Evolutionary conservation across 1,284 basidiomycete genomes (phyloP).

Genomic region (Athelia psychrophila): DNA sequence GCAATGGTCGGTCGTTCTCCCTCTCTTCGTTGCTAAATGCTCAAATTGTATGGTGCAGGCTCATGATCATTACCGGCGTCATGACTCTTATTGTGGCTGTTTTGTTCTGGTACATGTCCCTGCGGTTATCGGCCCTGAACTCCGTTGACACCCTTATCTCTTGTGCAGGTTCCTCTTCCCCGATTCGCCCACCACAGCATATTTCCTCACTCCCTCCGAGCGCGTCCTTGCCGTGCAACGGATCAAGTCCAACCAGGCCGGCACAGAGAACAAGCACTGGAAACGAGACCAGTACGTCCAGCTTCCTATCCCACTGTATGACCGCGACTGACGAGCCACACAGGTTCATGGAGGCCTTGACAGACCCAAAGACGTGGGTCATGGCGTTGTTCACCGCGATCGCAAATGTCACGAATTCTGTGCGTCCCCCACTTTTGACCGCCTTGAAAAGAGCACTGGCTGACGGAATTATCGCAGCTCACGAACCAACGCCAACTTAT

Average conservation of each 20-base stretch:
- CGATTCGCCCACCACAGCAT: slow-evolving; percentile 69
- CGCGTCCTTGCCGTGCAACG: slow-evolving; percentile 63
- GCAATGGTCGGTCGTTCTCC: slow-evolving; percentile 41
- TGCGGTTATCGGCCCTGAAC: not conserved
- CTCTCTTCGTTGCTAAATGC: not conserved
- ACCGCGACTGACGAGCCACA: not conserved
- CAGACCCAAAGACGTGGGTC: slow-evolving; percentile 73
- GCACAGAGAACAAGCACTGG: slow-evolving; percentile 77
- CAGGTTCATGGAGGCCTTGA: slow-evolving; percentile 69
- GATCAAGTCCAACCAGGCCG: slow-evolving; percentile 67
- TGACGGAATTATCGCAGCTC: slow-evolving; percentile 38
- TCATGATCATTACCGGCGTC: slow-evolving; percentile 59
- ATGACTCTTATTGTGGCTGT: slow-evolving; percentile 61
- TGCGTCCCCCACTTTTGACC: slow-evolving; percentile 21
- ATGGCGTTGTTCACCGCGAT: slow-evolving; percentile 64
- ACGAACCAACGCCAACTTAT: slow-evolving; percentile 78
- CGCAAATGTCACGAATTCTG: slow-evolving; percentile 55
- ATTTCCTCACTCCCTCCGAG: slow-evolving; percentile 69
- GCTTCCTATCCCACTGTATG: too few relatives aligned
- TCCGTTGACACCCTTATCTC: not conserved
- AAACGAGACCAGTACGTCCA: slow-evolving; percentile 66
- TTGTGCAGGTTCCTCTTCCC: slow-evolving; percentile 64
- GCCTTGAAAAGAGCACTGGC: not conserved
- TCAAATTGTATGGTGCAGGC: slow-evolving; percentile 28
- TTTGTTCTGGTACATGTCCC: slow-evolving; percentile 44